Conservation (phyloP, 164 flowering plant species). For the Stephania cephalantha region DNA sequence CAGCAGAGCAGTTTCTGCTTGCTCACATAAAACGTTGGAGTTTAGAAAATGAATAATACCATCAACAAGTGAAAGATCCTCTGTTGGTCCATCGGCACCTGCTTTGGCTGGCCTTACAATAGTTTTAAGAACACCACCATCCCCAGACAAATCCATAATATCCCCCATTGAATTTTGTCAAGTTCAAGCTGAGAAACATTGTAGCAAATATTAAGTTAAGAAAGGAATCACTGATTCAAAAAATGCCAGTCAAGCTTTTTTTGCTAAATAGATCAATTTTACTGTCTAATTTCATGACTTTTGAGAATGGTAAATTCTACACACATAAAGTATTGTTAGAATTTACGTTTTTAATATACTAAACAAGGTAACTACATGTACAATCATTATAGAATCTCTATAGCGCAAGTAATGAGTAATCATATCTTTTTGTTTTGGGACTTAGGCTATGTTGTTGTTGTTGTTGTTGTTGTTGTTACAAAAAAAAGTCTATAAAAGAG, state of each 20-base stretch:
- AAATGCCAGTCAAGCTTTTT: background rate
- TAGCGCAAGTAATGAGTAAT: too few species aligned
- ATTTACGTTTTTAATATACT: background rate
- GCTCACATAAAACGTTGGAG: background rate
- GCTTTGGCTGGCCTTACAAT: conserved; percentile 59
- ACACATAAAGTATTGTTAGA: too few species aligned
- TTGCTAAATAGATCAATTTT: background rate
- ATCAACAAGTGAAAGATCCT: conserved; percentile 79
- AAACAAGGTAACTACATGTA: too few species aligned
- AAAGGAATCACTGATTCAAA: background rate
- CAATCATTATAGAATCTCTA: too few species aligned
- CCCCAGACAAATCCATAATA: conserved; percentile 65
- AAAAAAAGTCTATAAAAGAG: too few species aligned
- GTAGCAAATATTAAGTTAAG: background rate
- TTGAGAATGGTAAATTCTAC: background rate
- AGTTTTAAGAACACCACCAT: conserved; percentile 83
- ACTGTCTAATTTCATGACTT: background rate
- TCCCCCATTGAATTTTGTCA: conserved; percentile 51
- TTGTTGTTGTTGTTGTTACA: too few species aligned
- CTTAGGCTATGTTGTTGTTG: too few species aligned
- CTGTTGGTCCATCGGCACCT: conserved; percentile 63
- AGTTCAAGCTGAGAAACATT: conserved; percentile 9
- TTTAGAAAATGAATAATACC: conserved; percentile 32
- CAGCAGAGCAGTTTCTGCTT: background rate
- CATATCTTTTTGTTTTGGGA: too few species aligned